Evolutionary conservation across 2,329 filamentous ascomycete species (phyloP).

Genomic region (Arthrobotrys musiformis): DNA sequence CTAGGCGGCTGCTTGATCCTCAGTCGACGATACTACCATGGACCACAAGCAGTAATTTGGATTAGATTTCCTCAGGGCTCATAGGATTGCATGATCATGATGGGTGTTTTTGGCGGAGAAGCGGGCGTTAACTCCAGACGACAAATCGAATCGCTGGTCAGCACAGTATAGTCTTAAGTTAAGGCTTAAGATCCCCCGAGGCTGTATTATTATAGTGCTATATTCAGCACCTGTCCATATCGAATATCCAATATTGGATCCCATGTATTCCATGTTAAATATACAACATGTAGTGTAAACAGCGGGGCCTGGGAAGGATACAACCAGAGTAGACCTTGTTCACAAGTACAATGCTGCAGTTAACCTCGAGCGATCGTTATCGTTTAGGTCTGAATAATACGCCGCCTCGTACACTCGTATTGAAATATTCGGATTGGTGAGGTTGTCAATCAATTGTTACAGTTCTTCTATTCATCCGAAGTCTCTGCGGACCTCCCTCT

Average conservation of each 20-base stretch:
- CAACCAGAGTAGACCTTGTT: slow-evolving; percentile 37
- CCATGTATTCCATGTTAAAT: background rate
- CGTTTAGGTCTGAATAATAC: slow-evolving; percentile 11
- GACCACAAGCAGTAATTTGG: background rate
- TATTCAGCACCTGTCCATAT: slow-evolving; percentile 25
- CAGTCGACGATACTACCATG: slow-evolving; percentile 2
- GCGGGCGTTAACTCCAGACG: slow-evolving; percentile 52
- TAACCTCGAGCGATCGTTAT: slow-evolving; percentile 5
- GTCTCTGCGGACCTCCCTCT: slow-evolving; percentile 39
- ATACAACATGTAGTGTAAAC: too few species aligned
- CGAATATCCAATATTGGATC: too few species aligned
- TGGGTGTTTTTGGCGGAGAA: slow-evolving; percentile 36
- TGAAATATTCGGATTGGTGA: background rate
- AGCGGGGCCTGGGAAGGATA: slow-evolving; percentile 3
- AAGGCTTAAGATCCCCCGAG: background rate
- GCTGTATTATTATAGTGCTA: slow-evolving; percentile 19
- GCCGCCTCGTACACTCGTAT: slow-evolving; percentile 36
- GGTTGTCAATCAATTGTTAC: background rate
- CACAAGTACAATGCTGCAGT: too few species aligned
- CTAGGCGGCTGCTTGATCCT: slow-evolving; percentile 35
- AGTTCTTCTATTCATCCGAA: slow-evolving; percentile 48
- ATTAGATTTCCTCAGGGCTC: background rate
- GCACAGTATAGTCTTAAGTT: too few species aligned
- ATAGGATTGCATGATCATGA: slow-evolving; percentile 6
- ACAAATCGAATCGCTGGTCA: slow-evolving; percentile 17